Conservation (phyloP, 2,329 filamentous ascomycete species). For the Ceratocystiopsis sp. region DNA sequence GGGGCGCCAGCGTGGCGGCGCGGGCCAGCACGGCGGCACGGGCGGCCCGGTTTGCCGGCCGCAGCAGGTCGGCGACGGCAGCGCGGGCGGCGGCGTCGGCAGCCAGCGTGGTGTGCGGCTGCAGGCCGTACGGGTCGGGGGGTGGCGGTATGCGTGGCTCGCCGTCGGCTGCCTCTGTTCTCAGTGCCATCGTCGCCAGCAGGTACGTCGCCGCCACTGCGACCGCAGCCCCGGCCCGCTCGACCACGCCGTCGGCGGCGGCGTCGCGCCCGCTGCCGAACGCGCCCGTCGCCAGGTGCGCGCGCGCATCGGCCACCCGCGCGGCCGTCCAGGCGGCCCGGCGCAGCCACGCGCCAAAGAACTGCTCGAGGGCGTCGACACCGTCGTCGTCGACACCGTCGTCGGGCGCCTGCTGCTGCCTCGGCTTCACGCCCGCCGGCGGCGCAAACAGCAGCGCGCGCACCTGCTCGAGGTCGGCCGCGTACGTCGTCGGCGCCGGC, state of each 20-base stretch:
- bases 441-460: too few relatives aligned
- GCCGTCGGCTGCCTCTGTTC: neutral
- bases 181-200: conserved; percentile 1
- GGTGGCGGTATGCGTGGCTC: neutral
- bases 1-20: neutral
- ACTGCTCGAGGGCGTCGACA: conserved; percentile 1
- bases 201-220: conserved; percentile 4
- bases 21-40: too few relatives aligned
- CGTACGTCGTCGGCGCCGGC: too few relatives aligned
- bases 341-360: conserved; percentile 3
- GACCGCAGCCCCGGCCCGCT: conserved; percentile 4
- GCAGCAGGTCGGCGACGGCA: too few relatives aligned
- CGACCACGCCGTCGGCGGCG: neutral
- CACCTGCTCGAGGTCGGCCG: too few relatives aligned
- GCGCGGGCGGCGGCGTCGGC: too few relatives aligned
- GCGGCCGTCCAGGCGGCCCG: conserved; percentile 7
- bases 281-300: neutral
- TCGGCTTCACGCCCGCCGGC: too few relatives aligned
- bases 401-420: too few relatives aligned
- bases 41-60: too few relatives aligned
- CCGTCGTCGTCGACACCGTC: too few relatives aligned
- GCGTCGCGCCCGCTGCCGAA: neutral
- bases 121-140: too few relatives aligned
- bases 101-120: too few relatives aligned
- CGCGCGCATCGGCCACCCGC: conserved; percentile 2